phyloP scores from a whole-genome alignment of 1,139 yeast genomes.

The Pneumocystis carinii region DNA sequence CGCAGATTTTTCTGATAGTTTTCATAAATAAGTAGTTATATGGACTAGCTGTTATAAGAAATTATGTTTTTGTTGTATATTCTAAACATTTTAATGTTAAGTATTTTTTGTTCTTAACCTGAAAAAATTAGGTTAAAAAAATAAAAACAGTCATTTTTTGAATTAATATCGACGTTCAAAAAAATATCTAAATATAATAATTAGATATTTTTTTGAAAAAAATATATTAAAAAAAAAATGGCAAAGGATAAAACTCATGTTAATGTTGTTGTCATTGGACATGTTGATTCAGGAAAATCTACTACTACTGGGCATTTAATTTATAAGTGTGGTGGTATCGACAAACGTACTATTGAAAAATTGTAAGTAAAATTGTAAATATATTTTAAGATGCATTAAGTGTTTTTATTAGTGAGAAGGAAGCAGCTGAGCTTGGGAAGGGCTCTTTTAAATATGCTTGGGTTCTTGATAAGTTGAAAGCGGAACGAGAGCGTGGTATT shows the following conservation, averaged over 20 bases:
- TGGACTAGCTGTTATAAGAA: not conserved
- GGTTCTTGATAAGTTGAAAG: constrained; percentile 91
- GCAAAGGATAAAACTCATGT: constrained; percentile 95
- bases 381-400: not conserved
- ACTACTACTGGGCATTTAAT: constrained; percentile 98
- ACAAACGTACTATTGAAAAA: constrained; percentile 97
- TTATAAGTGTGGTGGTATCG: constrained; percentile 75
- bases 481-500: constrained; percentile 96
- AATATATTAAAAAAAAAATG: constrained; percentile 19
- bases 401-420: constrained; percentile 46
- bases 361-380: constrained; percentile 24
- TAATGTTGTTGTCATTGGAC: constrained; percentile 99
- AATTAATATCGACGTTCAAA: not conserved
- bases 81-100: no score
- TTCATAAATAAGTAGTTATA: not conserved
- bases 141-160: not conserved
- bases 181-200: not conserved
- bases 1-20: not conserved
- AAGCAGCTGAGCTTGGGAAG: constrained; percentile 95
- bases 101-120: not conserved
- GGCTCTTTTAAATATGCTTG: constrained; percentile 98
- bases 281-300: constrained; percentile 98
- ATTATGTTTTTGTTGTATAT: not conserved
- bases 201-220: not conserved
- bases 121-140: not conserved